Evolutionary conservation across 163 green algal species (phyloP).

Genomic region (Scenedesmus sp.): DNA sequence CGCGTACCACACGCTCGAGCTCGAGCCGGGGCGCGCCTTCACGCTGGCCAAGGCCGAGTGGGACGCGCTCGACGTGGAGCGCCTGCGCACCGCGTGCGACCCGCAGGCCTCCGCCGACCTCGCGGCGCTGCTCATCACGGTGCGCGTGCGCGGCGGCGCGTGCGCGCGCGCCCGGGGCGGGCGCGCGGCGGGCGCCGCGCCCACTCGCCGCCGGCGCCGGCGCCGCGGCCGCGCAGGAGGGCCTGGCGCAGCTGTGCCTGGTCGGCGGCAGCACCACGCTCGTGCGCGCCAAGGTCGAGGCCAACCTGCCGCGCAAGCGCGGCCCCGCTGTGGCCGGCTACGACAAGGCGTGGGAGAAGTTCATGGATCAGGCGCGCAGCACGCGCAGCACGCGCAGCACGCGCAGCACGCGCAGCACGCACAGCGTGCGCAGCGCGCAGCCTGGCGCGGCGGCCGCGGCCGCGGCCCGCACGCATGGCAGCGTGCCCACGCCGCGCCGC

Average conservation of each 20-base stretch:
- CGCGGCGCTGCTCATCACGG: constrained; percentile 91
- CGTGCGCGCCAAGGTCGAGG: constrained; percentile 83
- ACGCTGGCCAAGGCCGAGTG: constrained; percentile 86
- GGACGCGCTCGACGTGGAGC: constrained; percentile 89
- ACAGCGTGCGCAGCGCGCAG: neutral
- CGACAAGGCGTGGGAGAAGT: constrained; percentile 88
- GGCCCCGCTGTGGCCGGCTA: constrained; percentile 87
- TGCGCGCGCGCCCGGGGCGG: no score
- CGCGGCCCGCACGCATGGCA: neutral
- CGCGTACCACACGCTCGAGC: constrained; percentile 95
- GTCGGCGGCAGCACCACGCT: constrained; percentile 88
- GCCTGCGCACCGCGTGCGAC: constrained; percentile 78
- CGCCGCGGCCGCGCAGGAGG: constrained; percentile 84
- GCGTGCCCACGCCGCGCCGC: neutral
- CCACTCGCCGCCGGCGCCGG: neutral
- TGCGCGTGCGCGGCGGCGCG: constrained; percentile 36
- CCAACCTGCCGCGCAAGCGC: constrained; percentile 89
- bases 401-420: neutral
- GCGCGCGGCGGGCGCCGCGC: no score
- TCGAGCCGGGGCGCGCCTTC: constrained; percentile 85
- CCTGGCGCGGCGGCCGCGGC: neutral
- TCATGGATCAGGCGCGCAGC: constrained; percentile 67
- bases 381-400: neutral
- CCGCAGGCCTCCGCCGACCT: constrained; percentile 86
- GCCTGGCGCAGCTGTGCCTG: constrained; percentile 90